Evolutionary conservation across 2,329 filamentous ascomycete genomes (phyloP).

Genomic region (Cadophora sp.): DNA sequence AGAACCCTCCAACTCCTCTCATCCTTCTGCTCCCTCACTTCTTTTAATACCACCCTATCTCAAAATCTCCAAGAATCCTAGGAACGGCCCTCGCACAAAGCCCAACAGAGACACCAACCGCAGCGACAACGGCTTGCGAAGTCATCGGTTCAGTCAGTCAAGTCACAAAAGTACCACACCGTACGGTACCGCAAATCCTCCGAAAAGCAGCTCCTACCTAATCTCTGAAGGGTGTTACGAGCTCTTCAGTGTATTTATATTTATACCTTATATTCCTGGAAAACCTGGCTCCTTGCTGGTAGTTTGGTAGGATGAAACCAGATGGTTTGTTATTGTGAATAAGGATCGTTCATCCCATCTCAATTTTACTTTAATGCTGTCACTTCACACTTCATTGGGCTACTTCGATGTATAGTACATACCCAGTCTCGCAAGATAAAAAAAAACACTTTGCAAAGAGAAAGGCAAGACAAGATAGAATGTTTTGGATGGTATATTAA

Average conservation of each 20-base stretch:
- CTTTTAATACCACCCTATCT: too few species aligned
- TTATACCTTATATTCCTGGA: background rate
- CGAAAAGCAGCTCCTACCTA: background rate
- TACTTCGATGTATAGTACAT: too few species aligned
- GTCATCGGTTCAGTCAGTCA: background rate
- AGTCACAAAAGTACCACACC: slow-evolving; percentile 10
- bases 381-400: background rate
- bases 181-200: slow-evolving; percentile 4
- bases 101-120: background rate
- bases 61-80: background rate
- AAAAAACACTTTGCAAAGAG: too few species aligned
- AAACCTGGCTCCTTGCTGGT: background rate
- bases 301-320: background rate
- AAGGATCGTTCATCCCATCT: background rate
- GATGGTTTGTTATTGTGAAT: background rate
- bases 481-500: too few species aligned
- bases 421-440: too few species aligned
- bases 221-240: background rate
- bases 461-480: background rate
- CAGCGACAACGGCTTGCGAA: slow-evolving; percentile 12
- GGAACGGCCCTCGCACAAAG: background rate
- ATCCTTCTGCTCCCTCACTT: too few species aligned
- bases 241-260: background rate
- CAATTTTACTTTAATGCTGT: background rate
- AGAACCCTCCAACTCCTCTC: too few species aligned